Percentiles rank a stretch among this genome's conserved stretches.
Conservation (phyloP, 768 basidiomycete species). For the Chalciporus sphaerocephalus region DNA sequence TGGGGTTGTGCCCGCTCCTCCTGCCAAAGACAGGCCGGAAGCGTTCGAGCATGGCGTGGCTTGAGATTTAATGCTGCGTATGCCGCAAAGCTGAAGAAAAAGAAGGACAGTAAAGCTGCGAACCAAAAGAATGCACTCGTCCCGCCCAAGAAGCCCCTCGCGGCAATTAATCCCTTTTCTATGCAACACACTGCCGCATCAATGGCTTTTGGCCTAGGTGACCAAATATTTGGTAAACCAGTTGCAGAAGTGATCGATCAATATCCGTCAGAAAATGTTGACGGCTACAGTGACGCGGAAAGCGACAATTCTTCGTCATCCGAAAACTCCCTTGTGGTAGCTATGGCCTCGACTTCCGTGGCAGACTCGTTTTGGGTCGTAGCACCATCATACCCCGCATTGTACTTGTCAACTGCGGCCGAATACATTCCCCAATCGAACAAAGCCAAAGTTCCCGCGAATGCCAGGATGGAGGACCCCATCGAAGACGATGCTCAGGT, state of each 20-base stretch:
- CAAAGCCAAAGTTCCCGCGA: conserved; percentile 43
- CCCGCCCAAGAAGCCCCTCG: conserved; percentile 26
- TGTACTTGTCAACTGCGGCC: conserved; percentile 70
- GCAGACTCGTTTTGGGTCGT: conserved; percentile 62
- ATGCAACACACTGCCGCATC: conserved; percentile 37
- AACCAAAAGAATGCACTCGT: conserved; percentile 33
- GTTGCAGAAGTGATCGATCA: conserved; percentile 15
- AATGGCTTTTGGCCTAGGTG: conserved; percentile 52
- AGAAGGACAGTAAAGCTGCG: conserved; percentile 40
- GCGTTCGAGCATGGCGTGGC: conserved; percentile 79
- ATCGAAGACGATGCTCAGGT: conserved; percentile 40
- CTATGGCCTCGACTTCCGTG: conserved; percentile 52
- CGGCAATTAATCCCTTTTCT: conserved; percentile 65
- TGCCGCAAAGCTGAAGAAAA: conserved; percentile 65
- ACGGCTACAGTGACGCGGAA: conserved; percentile 33
- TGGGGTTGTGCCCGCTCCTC: conserved; percentile 71
- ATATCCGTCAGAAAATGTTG: conserved; percentile 12
- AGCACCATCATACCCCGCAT: conserved; percentile 59
- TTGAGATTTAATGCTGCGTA: conserved; percentile 69
- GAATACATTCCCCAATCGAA: conserved; percentile 66
- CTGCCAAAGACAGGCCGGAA: conserved; percentile 75
- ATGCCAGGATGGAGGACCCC: conserved; percentile 37
- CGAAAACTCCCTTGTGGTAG: conserved; percentile 51
- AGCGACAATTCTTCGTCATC: conserved; percentile 35
- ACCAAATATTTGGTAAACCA: conserved; percentile 57